These are phyloP conservation scores for Blepharisma japonicum DNA, from an alignment of 73 alveolate species.

Conservation along the genomic window DNA sequence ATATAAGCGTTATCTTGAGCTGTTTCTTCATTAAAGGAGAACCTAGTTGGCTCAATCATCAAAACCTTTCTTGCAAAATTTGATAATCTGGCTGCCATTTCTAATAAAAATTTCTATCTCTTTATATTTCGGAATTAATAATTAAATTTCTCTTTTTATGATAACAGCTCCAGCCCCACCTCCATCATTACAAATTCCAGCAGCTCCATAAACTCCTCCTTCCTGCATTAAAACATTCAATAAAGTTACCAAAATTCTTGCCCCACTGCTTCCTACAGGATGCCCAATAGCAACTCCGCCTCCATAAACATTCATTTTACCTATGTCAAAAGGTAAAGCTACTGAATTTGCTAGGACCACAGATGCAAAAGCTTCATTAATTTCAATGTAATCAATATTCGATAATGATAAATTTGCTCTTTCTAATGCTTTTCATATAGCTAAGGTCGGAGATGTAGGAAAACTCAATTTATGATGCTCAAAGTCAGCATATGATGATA, in stretches of 20 bases:
- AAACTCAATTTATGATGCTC: conserved; percentile 50
- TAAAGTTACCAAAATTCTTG: conserved; percentile 66
- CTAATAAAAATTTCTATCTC: too few relatives aligned
- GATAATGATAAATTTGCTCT: background rate
- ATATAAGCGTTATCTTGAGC: conserved; percentile 66
- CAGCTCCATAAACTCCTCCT: conserved; percentile 74
- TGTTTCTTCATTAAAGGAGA: conserved; percentile 68
- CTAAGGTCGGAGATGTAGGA: conserved; percentile 47
- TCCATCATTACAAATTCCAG: conserved; percentile 85
- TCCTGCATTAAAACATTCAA: conserved; percentile 57
- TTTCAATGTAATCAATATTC: background rate
- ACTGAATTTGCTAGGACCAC: conserved; percentile 25
- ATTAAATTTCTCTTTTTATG: conserved; percentile 43
- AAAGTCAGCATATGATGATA: conserved; percentile 51
- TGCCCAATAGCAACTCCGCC: conserved; percentile 94
- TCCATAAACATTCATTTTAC: conserved; percentile 76
- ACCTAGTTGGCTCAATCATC: conserved; percentile 75
- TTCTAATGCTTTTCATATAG: conserved; percentile 37
- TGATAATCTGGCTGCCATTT: too few relatives aligned
- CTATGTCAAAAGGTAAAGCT: conserved; percentile 49
- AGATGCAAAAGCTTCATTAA: conserved; percentile 26
- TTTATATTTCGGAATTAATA: conserved; percentile 38
- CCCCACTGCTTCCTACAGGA: conserved; percentile 87
- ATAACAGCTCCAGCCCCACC: conserved; percentile 90
- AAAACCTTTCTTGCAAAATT: conserved; percentile 44